Evolutionary conservation across 352 stramenopile species (phyloP).

Genomic region (Globisporangium apiculatum): DNA sequence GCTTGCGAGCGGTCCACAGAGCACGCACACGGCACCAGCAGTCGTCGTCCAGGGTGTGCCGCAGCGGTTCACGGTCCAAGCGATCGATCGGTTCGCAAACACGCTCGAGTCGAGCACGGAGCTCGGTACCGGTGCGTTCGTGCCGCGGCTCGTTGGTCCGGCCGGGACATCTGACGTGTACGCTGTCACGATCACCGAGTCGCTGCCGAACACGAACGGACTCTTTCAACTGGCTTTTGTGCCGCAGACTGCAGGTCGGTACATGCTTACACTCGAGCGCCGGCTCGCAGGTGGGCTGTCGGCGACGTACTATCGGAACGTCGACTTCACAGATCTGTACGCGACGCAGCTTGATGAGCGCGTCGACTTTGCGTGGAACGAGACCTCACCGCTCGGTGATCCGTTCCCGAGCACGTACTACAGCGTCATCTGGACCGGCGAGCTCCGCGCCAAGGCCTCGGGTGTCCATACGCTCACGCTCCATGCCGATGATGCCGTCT

Average conservation of each 20-base stretch:
- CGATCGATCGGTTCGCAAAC: conserved; percentile 91
- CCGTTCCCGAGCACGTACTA: conserved; percentile 75
- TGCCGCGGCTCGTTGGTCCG: conserved; percentile 48
- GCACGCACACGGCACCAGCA: conserved; percentile 68
- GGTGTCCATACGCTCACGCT: conserved; percentile 80
- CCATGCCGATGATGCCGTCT: conserved; percentile 69
- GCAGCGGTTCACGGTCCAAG: conserved; percentile 82
- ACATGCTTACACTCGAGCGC: conserved; percentile 73
- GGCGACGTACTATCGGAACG: conserved; percentile 87
- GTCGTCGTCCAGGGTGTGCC: conserved; percentile 74
- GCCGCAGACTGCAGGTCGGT: conserved; percentile 71
- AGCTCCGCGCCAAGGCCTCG: conserved; percentile 35
- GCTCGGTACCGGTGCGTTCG: conserved; percentile 39
- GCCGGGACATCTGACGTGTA: conserved; percentile 21
- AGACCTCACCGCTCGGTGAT: conserved; percentile 47
- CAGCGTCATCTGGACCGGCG: conserved; percentile 60
- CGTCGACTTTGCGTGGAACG: conserved; percentile 87
- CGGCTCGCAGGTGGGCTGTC: conserved; percentile 82
- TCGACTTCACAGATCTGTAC: conserved; percentile 81
- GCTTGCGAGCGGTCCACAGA: conserved; percentile 50
- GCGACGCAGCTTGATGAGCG: conserved; percentile 62
- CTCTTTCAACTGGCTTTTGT: conserved; percentile 77
- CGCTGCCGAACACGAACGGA: conserved; percentile 81
- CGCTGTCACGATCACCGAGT: conserved; percentile 39
- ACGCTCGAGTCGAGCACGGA: conserved; percentile 75